These are phyloP conservation scores for Colletotrichum caudatum DNA, from an alignment of 2,329 filamentous ascomycete species.

Conservation along the genomic window DNA sequence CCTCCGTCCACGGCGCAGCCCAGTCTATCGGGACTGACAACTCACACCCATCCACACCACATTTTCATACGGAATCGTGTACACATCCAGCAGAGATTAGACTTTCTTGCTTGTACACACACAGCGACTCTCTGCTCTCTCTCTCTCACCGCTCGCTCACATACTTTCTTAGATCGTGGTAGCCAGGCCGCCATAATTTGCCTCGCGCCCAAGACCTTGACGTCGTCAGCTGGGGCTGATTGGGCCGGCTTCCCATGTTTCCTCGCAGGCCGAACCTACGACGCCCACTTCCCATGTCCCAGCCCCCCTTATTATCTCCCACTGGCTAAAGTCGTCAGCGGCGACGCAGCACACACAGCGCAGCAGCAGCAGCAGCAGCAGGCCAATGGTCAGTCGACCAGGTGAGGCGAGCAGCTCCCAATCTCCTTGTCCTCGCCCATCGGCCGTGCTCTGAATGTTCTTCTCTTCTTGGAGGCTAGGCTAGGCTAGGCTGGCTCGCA, in stretches of 20 bases:
- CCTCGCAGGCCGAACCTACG: constrained; percentile 14
- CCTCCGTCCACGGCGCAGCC: constrained; percentile 13
- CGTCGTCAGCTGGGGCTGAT: constrained; percentile 3
- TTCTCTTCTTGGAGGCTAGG: neutral
- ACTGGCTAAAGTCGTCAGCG: constrained; percentile 21
- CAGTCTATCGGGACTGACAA: constrained; percentile 35
- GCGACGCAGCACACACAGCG: constrained; percentile 15
- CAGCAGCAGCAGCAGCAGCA: too few species aligned
- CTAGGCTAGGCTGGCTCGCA: constrained; percentile 1
- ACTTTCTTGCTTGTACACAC: neutral
- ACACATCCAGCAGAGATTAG: neutral
- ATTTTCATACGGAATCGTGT: constrained; percentile 18
- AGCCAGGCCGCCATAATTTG: constrained; percentile 1
- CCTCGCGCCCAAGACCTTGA: constrained; percentile 9
- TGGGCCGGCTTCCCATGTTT: constrained; percentile 8
- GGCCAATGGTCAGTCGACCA: constrained; percentile 18
- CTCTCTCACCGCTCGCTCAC: constrained; percentile 7
- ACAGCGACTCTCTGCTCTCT: neutral
- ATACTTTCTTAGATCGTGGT: constrained; percentile 2
- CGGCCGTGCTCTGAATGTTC: constrained; percentile 2
- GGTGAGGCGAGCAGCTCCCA: constrained; percentile 33
- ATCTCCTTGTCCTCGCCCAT: constrained; percentile 16
- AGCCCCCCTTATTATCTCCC: constrained; percentile 31
- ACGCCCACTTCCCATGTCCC: constrained; percentile 26
- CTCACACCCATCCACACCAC: constrained; percentile 37